These are phyloP conservation scores for Mucor saturninus DNA, from an alignment of 371 early-diverging fungal species.

Conservation along the genomic window DNA sequence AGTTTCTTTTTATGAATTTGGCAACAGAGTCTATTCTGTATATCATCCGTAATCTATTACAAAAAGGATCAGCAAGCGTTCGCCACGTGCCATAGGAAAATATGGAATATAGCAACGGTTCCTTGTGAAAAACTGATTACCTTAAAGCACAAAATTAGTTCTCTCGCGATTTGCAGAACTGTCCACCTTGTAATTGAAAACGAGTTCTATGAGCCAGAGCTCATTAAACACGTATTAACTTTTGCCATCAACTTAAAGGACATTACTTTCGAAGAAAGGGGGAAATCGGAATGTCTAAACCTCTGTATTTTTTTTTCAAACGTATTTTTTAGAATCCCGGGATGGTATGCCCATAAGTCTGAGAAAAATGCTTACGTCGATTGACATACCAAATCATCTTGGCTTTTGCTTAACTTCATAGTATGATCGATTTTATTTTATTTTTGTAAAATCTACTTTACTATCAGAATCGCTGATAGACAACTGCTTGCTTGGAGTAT, in stretches of 20 bases:
- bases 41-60: neutral
- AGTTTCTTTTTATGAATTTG: conserved; percentile 2
- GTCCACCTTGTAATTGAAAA: neutral
- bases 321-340: too few relatives aligned
- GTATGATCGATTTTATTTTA: too few relatives aligned
- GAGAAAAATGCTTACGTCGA: too few relatives aligned
- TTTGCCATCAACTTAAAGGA: neutral
- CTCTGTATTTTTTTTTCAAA: too few relatives aligned
- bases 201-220: neutral
- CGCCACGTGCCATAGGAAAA: neutral
- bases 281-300: too few relatives aligned
- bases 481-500: too few relatives aligned
- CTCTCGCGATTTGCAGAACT: neutral
- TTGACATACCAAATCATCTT: too few relatives aligned
- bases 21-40: neutral
- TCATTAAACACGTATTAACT: neutral
- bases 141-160: neutral
- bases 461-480: too few relatives aligned
- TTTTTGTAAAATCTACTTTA: too few relatives aligned
- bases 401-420: too few relatives aligned
- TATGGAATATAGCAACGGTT: neutral
- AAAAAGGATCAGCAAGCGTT: neutral
- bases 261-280: neutral
- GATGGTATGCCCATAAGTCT: too few relatives aligned
- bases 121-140: neutral